Evolutionary conservation across 192 early-diverging fungal species (phyloP), one percentile per base, ranked within the genome.

Genomic region (Coemansia sp.): DNA sequence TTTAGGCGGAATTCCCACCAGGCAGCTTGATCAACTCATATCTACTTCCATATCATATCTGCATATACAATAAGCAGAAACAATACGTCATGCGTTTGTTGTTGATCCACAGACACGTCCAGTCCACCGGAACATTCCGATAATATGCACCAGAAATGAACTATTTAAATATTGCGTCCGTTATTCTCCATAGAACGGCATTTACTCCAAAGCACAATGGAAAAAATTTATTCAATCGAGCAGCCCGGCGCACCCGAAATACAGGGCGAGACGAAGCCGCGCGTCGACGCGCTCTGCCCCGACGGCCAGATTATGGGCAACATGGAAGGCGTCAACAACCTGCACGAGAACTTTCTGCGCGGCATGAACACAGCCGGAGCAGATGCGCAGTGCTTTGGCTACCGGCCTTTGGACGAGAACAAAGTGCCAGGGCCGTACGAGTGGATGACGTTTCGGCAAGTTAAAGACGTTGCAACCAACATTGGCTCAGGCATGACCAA

Each of bases 371-470:
- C 42, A 14, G 78, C 78, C 15, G 78, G 78, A 20, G 44, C 67
- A 11, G 62, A 71, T 38, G 57, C 65, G 5, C 68, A 60, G 20
- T 81, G 60, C 47, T 54, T 81, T 36, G 78, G 78, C 2, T 63
- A 74, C 60, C 68, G 78, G 2, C 78, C 72, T 3, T 46, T 69
- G 12, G 72, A 57, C 62, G 44, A 5, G 2, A 59, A 68, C 19
- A 62, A 62, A 71, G 87, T 90, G 66, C 81, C 92, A 25, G 87
- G 88, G 1, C 74, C 68, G 5, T 98, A 90, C 86, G 53, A 82
- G 54, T 98, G 91, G 87, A 68, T 92, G 61, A 91, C 86, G 42
- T 94, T 87, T 57, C 69, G 62, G 31, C 87, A 96, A 34, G 89
- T 85, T 62, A 81, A 76, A 61, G 78, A 88, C 15, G 75, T 72